phyloP scores from a whole-genome alignment of 148 eudicot genomes.

The Salicornia ramosissima region DNA sequence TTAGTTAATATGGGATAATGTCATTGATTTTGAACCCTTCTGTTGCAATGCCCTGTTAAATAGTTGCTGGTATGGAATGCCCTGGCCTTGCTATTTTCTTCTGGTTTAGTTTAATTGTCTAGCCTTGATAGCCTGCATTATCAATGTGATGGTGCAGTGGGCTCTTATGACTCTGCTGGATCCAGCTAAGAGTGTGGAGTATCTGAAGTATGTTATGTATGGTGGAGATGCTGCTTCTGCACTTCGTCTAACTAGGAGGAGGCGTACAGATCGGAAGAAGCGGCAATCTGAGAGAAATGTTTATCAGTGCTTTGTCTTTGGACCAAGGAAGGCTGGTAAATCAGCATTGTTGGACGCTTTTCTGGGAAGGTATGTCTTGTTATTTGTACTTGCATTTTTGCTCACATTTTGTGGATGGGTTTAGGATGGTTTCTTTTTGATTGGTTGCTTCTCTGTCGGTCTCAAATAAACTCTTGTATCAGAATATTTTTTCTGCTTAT shows the following conservation, averaged over 20 bases:
- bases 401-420: background rate
- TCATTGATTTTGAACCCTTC: background rate
- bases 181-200: conserved; percentile 79
- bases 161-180: conserved; percentile 87
- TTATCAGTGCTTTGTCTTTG: conserved; percentile 92
- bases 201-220: conserved; percentile 76
- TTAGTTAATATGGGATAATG: background rate
- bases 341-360: conserved; percentile 68
- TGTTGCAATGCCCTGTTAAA: background rate
- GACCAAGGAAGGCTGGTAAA: conserved; percentile 85
- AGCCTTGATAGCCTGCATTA: conserved; percentile 9
- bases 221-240: conserved; percentile 83
- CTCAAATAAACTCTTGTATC: background rate
- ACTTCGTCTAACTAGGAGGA: conserved; percentile 66
- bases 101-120: background rate
- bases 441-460: background rate
- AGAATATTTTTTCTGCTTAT: background rate
- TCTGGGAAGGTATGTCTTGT: conserved; percentile 56
- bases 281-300: conserved; percentile 81
- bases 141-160: conserved; percentile 56
- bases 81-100: background rate
- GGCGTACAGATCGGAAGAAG: conserved; percentile 79
- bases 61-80: background rate
- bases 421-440: background rate
- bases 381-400: background rate